Base-by-base conservation (phyloP, 345 rosid species). In the Ricinus communis region DNA sequence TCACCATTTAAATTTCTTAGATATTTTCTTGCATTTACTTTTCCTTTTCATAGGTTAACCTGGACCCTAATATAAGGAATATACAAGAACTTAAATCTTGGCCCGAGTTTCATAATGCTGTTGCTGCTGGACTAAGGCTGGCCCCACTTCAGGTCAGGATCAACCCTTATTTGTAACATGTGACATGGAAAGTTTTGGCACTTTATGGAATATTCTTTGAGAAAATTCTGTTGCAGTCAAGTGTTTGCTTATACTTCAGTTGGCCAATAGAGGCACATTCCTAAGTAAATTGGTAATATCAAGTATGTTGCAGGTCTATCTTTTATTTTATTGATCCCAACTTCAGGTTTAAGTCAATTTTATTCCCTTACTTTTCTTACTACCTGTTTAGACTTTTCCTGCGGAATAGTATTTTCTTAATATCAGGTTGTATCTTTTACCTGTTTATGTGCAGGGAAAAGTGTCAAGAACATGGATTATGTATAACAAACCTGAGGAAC, bases 61-160 rank as follows among this genome's bases (percentile, higher is more conserved):
- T 94, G 69, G 98, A 94, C 77, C 97, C 98, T 65, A 94, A 75
- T 78, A 77, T 83, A 71, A 87, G 97, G 82, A 91, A 88, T 77
- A 79, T 94, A 54, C 97, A 91, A 86, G 98, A 94, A 82, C 90
- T 94, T 69, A 91, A 83, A 80, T 85, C 96, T 40, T 94, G 97
- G 97, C 95, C 98, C n/a, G 97, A 94, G 84, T 94, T 94, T 86
- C 97, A 91, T 78, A 94, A 94, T 83, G 97, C 97, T 77, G 97
- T 91, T 80, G 98, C 97, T 70, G 93, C 98, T 75, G 98, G 97
- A 74, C 82, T 94, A 68, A 84, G 92, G 74, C 85, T 94, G 84
- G 90, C 97, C 22, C 97, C 98, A 10, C 83, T 90, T 80, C 98
- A 94, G 96, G 98, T 94, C 52, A 71, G 69, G n/a, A 65, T 68